A percentile compares a stretch with the other conserved stretches of the same genome.
These are phyloP conservation scores for Paecilomyces dactylethromorphus DNA, from an alignment of 2,329 filamentous ascomycete genomes.

Conservation along the genomic window DNA sequence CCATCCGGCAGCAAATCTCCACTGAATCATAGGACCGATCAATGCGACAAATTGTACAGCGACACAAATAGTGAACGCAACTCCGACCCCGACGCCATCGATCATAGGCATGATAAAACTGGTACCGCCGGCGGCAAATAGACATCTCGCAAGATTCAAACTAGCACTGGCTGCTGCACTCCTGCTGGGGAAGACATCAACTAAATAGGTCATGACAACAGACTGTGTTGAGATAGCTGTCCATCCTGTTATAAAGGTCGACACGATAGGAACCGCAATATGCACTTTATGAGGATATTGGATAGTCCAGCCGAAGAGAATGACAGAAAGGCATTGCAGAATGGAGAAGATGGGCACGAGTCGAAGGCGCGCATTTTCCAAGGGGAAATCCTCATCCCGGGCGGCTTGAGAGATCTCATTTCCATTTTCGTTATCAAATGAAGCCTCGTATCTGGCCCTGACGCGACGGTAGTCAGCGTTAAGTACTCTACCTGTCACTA, in stretches of 20 bases:
- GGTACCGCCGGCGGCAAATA: slow-evolving; percentile 47
- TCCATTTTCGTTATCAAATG: background rate
- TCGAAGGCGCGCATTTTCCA: slow-evolving; percentile 48
- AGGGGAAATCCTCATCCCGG: slow-evolving; percentile 31
- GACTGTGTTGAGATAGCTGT: slow-evolving; percentile 44
- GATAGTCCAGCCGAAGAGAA: slow-evolving; percentile 50
- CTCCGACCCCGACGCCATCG: slow-evolving; percentile 39
- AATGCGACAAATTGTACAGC: slow-evolving; percentile 40
- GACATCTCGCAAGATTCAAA: slow-evolving; percentile 47
- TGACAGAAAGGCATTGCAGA: slow-evolving; percentile 41
- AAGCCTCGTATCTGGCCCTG: slow-evolving; percentile 22
- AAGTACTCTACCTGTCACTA: slow-evolving; percentile 47
- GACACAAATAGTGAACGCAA: slow-evolving; percentile 43
- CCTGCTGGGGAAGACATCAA: slow-evolving; percentile 46
- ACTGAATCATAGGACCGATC: slow-evolving; percentile 40
- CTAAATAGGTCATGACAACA: slow-evolving; percentile 46
- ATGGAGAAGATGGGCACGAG: slow-evolving; percentile 41
- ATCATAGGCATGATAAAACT: slow-evolving; percentile 47
- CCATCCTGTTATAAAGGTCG: slow-evolving; percentile 49
- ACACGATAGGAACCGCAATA: slow-evolving; percentile 45
- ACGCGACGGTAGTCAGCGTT: slow-evolving; percentile 46
- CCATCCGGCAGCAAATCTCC: slow-evolving; percentile 34
- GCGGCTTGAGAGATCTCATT: background rate
- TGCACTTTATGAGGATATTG: slow-evolving; percentile 36
- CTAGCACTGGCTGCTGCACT: slow-evolving; percentile 49